Conservation (phyloP, 352 stramenopile genomes). For the Salisapilia sapeloensis region DNA sequence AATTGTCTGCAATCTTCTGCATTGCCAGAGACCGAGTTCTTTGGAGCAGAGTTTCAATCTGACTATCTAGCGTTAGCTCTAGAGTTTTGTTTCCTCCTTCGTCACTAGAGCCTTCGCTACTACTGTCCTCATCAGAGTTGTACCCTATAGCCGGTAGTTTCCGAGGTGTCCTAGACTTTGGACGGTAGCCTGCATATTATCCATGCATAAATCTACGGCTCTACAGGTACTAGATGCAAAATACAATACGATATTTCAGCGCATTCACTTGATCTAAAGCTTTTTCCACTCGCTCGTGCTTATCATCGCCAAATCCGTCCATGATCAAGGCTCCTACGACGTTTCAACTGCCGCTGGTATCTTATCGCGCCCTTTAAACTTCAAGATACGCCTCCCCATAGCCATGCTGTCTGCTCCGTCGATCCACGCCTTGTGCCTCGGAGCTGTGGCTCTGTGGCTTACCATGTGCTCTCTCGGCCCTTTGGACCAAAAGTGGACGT, state of each 20-base stretch:
- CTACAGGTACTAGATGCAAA: neutral
- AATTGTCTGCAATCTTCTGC: conserved; percentile 61
- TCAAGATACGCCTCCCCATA: too few species aligned
- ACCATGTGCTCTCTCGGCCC: conserved; percentile 20
- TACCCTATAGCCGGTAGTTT: conserved; percentile 17
- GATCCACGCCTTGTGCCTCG: conserved; percentile 17
- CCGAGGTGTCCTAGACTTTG: conserved; percentile 6
- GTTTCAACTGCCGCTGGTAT: too few species aligned
- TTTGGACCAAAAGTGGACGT: conserved; percentile 16
- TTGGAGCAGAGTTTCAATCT: conserved; percentile 45
- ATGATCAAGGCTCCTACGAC: too few species aligned
- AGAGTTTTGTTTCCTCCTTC: neutral
- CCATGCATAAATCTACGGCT: neutral
- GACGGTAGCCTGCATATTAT: conserved; percentile 22
- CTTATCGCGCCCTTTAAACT: too few species aligned
- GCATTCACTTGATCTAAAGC: conserved; percentile 58
- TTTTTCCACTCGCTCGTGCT: conserved; percentile 40
- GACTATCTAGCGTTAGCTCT: conserved; percentile 32
- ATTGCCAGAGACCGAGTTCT: conserved; percentile 47
- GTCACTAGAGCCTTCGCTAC: conserved; percentile 16
- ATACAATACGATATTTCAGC: conserved; percentile 29
- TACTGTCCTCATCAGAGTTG: conserved; percentile 9
- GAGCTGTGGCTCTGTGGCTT: conserved; percentile 26
- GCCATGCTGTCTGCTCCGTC: too few species aligned
- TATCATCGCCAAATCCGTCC: conserved; percentile 8